Percentiles rank a stretch among this genome's conserved stretches.
These are phyloP conservation scores for Pilaira anomala DNA, from an alignment of 192 early-diverging fungal species.

Conservation along the genomic window DNA sequence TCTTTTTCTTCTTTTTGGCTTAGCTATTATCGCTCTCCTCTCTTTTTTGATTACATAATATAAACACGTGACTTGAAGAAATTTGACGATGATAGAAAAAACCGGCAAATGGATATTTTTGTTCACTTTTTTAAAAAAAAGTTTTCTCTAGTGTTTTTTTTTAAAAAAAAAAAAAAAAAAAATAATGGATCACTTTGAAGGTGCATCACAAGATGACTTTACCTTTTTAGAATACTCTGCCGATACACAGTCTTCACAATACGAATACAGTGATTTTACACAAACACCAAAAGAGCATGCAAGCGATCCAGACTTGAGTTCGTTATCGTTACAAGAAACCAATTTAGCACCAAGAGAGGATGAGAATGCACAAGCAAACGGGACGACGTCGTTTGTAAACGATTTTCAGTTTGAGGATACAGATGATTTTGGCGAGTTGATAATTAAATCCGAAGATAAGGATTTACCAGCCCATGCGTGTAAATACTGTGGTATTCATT, in stretches of 20 bases:
- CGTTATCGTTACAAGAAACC: constrained; percentile 34
- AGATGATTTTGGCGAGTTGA: constrained; percentile 54
- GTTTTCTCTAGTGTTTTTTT: too few relatives aligned
- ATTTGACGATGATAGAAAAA: too few relatives aligned
- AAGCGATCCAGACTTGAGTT: constrained; percentile 52
- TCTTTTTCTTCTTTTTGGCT: too few relatives aligned
- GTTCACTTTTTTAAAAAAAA: too few relatives aligned
- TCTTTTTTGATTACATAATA: too few relatives aligned
- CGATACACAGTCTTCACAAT: constrained; percentile 62
- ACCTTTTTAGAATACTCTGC: constrained; percentile 55
- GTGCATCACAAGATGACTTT: constrained; percentile 45
- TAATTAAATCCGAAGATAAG: constrained; percentile 42
- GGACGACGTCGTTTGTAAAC: constrained; percentile 14
- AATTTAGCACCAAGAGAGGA: constrained; percentile 23
- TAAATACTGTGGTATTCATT: constrained; percentile 93
- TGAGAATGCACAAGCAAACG: constrained; percentile 8
- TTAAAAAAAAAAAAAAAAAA: not conserved
- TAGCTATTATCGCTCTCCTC: too few relatives aligned
- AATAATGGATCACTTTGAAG: constrained; percentile 37
- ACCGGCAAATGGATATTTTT: too few relatives aligned
- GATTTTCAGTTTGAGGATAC: constrained; percentile 46
- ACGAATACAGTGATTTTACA: constrained; percentile 58
- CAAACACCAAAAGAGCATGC: constrained; percentile 41
- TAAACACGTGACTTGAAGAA: too few relatives aligned
- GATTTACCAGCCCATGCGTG: constrained; percentile 83